These are phyloP conservation scores for Rhizophora apiculata DNA, from an alignment of 345 rosid genomes.

Conservation along the genomic window DNA sequence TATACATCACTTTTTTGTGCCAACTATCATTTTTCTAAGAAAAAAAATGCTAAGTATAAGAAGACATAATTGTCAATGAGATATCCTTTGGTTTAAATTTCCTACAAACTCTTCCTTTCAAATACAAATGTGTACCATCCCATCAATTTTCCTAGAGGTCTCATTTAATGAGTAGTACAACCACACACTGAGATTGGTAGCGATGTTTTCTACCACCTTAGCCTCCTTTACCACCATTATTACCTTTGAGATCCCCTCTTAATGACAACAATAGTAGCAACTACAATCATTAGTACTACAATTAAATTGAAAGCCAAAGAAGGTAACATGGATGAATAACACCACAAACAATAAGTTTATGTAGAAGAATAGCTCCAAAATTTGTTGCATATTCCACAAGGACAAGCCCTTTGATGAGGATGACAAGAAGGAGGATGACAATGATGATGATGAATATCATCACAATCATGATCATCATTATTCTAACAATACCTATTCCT, in stretches of 20 bases:
- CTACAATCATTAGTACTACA: slow-evolving; percentile 58
- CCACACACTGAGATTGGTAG: neutral
- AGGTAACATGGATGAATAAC: slow-evolving; percentile 88
- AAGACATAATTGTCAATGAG: too few species aligned
- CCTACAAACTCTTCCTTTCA: too few species aligned
- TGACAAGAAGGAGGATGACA: too few species aligned
- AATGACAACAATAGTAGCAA: slow-evolving; percentile 10
- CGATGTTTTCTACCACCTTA: neutral
- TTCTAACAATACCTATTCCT: slow-evolving; percentile 20
- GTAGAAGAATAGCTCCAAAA: slow-evolving; percentile 96
- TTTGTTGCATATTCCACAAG: slow-evolving; percentile 93
- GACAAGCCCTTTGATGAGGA: slow-evolving; percentile 88
- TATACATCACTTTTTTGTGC: too few species aligned
- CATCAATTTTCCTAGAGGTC: too few species aligned
- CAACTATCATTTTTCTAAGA: too few species aligned
- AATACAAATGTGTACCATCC: too few species aligned
- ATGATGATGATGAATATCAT: slow-evolving; percentile 54
- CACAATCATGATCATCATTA: slow-evolving; percentile 19
- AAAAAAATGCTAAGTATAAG: too few species aligned
- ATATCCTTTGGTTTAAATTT: too few species aligned
- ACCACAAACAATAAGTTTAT: slow-evolving; percentile 90
- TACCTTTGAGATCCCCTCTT: slow-evolving; percentile 37
- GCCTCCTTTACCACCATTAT: slow-evolving; percentile 51
- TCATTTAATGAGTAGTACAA: too few species aligned
- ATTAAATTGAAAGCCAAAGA: slow-evolving; percentile 67